These are phyloP conservation scores for Scytalidium sp. DNA, from an alignment of 2,329 filamentous ascomycete genomes.

Conservation along the genomic window DNA sequence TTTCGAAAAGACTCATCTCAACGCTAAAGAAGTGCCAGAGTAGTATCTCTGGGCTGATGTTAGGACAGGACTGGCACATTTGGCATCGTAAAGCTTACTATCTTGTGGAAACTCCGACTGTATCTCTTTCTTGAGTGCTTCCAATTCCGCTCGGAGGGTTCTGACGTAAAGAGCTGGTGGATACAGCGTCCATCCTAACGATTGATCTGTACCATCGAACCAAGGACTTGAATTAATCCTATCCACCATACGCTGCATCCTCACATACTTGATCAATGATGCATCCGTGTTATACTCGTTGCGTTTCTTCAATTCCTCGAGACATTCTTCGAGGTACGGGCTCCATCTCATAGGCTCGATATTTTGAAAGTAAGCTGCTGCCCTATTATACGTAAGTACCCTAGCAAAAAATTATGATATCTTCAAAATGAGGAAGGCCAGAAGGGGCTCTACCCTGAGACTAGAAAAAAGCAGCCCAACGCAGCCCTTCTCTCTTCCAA, in stretches of 20 bases:
- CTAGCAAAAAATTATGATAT: background rate
- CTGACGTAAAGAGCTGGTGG: background rate
- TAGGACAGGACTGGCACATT: background rate
- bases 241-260: constrained; percentile 4
- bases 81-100: constrained; percentile 1
- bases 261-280: constrained; percentile 3
- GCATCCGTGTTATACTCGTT: constrained; percentile 8
- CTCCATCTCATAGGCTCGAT: constrained; percentile 11
- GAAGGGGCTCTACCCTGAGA: constrained; percentile 5
- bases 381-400: constrained; percentile 2
- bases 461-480: constrained; percentile 5
- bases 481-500: constrained; percentile 10
- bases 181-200: background rate
- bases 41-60: background rate
- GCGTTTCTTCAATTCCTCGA: constrained; percentile 1
- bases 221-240: background rate
- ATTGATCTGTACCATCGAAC: constrained; percentile 1
- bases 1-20: background rate
- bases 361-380: constrained; percentile 7
- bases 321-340: constrained; percentile 9
- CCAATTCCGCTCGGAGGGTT: background rate
- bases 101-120: background rate
- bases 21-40: background rate
- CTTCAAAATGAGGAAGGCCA: background rate
- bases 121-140: background rate